Evolutionary conservation across 495 filamentous ascomycete genomes (phyloP).

Genomic region (Antarctomyces pellizariae): DNA sequence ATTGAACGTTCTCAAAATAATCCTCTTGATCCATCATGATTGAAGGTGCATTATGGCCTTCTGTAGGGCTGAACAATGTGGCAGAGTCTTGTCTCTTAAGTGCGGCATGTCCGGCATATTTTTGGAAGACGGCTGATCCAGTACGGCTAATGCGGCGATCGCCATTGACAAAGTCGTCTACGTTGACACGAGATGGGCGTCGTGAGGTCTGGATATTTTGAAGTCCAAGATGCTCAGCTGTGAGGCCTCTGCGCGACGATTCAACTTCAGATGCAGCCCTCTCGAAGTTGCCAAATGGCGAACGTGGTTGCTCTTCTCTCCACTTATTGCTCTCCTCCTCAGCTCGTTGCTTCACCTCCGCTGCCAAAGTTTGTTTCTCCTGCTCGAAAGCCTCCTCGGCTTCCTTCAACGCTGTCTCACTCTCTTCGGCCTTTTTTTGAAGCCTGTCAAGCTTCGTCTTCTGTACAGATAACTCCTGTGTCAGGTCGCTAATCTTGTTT

Average conservation of each 20-base stretch:
- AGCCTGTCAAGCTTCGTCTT: conserved; percentile 38
- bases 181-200: conserved; percentile 9
- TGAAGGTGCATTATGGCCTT: conserved; percentile 26
- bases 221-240: conserved; percentile 9
- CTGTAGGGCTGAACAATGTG: conserved; percentile 10
- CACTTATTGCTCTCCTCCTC: conserved; percentile 58
- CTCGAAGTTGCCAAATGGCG: conserved; percentile 9
- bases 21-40: conserved; percentile 43
- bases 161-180: conserved; percentile 6
- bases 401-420: conserved; percentile 34
- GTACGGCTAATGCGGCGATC: conserved; percentile 5
- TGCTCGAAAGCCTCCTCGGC: conserved; percentile 38
- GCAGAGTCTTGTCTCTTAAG: conserved; percentile 11
- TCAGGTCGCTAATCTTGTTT: conserved; percentile 35
- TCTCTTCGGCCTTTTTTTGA: conserved; percentile 36
- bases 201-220: conserved; percentile 10
- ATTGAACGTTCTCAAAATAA: conserved; percentile 31
- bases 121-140: conserved; percentile 5
- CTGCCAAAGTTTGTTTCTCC: conserved; percentile 43
- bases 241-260: conserved; percentile 18
- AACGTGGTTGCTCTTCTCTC: conserved; percentile 30
- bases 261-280: conserved; percentile 24
- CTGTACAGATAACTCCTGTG: conserved; percentile 28
- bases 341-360: conserved; percentile 32
- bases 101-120: conserved; percentile 7